A percentile compares a stretch with the other conserved stretches of the same genome.
These are phyloP conservation scores for Citrullus colocynthis DNA, from an alignment of 306 rosid genomes.

Conservation along the genomic window DNA sequence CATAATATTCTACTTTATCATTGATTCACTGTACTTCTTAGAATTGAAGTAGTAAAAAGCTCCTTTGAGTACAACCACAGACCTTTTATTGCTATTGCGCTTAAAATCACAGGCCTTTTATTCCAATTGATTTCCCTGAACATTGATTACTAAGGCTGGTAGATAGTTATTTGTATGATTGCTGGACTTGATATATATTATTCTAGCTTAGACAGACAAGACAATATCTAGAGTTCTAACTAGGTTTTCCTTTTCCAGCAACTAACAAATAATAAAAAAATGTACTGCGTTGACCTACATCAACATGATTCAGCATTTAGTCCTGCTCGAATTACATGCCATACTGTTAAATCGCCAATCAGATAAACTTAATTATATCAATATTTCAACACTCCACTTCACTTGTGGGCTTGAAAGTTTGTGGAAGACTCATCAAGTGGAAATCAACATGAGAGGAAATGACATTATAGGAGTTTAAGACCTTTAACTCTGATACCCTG, in stretches of 20 bases:
- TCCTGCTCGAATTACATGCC: constrained; percentile 3
- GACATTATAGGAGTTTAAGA: no score
- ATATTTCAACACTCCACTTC: no score
- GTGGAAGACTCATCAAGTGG: no score
- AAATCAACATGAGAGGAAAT: no score
- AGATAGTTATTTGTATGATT: no score
- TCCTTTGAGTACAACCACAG: neutral
- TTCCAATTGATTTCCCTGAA: neutral
- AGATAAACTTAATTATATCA: no score
- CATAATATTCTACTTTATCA: neutral
- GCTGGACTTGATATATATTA: neutral
- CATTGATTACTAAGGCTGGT: neutral
- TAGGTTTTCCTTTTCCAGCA: neutral
- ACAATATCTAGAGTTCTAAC: neutral
- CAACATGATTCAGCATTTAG: neutral
- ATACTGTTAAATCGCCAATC: neutral
- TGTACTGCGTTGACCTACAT: neutral
- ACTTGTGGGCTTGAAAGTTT: no score
- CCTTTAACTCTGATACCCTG: no score
- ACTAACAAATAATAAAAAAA: no score
- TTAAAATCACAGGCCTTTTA: neutral
- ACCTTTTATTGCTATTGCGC: neutral
- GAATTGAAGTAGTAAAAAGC: neutral
- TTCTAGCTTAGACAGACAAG: neutral
- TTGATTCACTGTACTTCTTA: neutral